Evolutionary conservation across 768 basidiomycete species (phyloP).

Genomic region (Mycena haematopus): DNA sequence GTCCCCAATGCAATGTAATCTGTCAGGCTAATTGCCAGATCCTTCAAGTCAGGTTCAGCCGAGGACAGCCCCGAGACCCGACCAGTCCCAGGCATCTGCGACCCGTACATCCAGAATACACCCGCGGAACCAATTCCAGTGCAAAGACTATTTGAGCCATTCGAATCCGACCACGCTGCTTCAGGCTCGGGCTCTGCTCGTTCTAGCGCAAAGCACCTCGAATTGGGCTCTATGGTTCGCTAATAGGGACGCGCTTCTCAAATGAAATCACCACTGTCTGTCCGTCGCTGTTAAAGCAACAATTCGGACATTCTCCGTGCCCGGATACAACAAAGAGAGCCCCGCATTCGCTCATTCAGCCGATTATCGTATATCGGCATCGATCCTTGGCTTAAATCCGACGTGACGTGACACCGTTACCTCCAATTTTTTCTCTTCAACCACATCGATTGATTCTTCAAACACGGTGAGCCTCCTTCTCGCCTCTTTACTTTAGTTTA

Average conservation of each 20-base stretch:
- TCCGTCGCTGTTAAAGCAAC: not conserved
- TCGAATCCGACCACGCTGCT: not conserved
- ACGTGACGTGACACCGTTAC: not conserved
- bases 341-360: not conserved
- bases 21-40: not conserved
- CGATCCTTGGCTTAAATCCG: not conserved
- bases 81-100: not conserved
- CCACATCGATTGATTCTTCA: constrained; percentile 1
- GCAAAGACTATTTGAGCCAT: not conserved
- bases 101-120: not conserved
- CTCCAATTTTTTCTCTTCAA: constrained; percentile 1
- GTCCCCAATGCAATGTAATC: not conserved
- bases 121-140: constrained; percentile 15
- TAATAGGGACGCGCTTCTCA: not conserved
- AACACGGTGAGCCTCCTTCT: constrained; percentile 20
- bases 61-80: not conserved
- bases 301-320: not conserved
- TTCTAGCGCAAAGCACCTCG: not conserved
- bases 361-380: not conserved
- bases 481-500: not conserved
- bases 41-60: too few relatives aligned
- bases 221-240: not conserved
- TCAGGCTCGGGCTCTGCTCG: too few relatives aligned
- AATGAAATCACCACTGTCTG: not conserved
- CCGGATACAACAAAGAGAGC: not conserved